Conservation (phyloP, 139 green algal genomes). For the Tetradesmus lagerheimii region DNA sequence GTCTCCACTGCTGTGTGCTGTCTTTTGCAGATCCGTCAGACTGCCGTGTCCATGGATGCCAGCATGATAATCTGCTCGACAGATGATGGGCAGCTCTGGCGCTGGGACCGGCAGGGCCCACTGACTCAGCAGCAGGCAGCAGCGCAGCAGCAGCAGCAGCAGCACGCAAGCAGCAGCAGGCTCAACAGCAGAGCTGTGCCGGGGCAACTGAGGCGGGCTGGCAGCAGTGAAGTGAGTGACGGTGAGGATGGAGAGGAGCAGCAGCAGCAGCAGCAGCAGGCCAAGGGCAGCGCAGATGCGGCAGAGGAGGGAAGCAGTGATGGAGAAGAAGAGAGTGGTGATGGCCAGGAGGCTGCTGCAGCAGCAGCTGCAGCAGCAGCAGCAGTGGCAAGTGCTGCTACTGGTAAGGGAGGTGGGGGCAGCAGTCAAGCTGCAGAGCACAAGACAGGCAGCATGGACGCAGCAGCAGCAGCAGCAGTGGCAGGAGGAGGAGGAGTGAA, state of each 20-base stretch:
- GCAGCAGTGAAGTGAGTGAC: neutral
- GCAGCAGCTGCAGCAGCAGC: neutral
- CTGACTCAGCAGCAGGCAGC: neutral
- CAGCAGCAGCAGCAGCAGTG: neutral
- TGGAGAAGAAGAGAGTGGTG: too few species aligned
- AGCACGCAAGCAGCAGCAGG: neutral
- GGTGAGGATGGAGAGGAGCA: neutral
- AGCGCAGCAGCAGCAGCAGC: neutral
- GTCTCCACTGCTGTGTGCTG: neutral
- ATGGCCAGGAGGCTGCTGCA: neutral
- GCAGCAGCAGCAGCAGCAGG: neutral
- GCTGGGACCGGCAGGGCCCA: constrained; percentile 59
- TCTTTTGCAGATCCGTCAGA: constrained; percentile 72
- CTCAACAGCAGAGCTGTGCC: neutral
- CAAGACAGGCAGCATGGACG: neutral
- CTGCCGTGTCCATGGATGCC: constrained; percentile 75
- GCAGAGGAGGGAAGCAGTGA: neutral
- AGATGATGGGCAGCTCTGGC: constrained; percentile 74
- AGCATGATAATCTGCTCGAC: constrained; percentile 67
- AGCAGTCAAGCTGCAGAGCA: neutral
- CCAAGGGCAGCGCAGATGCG: neutral
- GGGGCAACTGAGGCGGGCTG: neutral
- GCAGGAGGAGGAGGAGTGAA: too few species aligned
- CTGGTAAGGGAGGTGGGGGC: neutral
- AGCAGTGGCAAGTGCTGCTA: too few species aligned